phyloP scores from a whole-genome alignment of 163 green algal species.

The Volvox carteri region DNA sequence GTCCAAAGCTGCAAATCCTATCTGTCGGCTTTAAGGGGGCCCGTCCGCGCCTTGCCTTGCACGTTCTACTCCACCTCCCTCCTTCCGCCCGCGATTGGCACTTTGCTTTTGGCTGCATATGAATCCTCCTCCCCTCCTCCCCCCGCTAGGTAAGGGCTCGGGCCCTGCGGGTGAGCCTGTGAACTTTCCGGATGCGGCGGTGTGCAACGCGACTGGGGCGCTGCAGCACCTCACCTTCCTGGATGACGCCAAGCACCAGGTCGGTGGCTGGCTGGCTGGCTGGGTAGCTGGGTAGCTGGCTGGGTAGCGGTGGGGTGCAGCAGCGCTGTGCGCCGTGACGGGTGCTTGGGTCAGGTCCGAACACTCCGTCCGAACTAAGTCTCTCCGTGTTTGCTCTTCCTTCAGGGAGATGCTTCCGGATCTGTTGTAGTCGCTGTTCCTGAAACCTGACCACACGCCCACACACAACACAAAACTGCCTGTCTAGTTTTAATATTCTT shows the following conservation, averaged over 20 bases:
- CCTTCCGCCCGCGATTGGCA: neutral
- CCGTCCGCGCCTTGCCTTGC: neutral
- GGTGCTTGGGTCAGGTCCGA: too few relatives aligned
- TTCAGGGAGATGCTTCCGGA: too few relatives aligned
- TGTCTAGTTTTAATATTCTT: too few relatives aligned
- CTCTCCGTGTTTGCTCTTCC: too few relatives aligned
- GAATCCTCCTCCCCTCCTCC: neutral
- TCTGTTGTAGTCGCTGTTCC: too few relatives aligned
- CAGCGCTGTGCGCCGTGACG: too few relatives aligned
- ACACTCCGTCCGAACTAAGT: too few relatives aligned
- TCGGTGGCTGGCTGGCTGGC: slow-evolving; percentile 15
- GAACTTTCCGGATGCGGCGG: slow-evolving; percentile 57
- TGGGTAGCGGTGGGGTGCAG: too few relatives aligned
- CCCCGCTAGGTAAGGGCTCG: neutral
- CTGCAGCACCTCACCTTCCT: slow-evolving; percentile 75
- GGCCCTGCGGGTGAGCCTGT: neutral
- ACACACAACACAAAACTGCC: too few relatives aligned
- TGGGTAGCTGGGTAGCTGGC: too few relatives aligned
- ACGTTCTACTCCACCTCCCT: neutral
- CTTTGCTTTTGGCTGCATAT: too few relatives aligned
- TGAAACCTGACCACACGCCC: too few relatives aligned
- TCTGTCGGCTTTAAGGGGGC: neutral
- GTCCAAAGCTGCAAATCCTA: neutral
- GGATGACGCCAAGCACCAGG: slow-evolving; percentile 68
- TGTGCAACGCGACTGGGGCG: slow-evolving; percentile 63